A percentile compares a stretch with the other conserved stretches of the same genome.
phyloP scores from a whole-genome alignment of 805 yeast species.

The Jamesozyma jinghongensis region DNA sequence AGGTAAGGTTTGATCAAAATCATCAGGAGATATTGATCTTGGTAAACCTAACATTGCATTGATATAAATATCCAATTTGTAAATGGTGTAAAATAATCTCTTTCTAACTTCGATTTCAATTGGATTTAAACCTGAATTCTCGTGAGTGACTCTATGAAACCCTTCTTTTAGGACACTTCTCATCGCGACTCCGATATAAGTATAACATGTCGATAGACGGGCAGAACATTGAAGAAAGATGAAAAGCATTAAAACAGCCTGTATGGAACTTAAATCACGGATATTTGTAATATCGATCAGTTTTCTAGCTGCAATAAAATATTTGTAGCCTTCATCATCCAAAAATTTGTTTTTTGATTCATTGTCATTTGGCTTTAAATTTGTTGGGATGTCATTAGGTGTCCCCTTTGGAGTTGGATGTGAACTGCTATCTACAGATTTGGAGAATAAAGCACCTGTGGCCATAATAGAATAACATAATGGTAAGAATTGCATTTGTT shows the following conservation, averaged over 20 bases:
- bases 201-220: constrained; percentile 78
- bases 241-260: constrained; percentile 78
- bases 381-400: too few species aligned
- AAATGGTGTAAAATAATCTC: constrained; percentile 78
- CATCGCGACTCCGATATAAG: constrained; percentile 83
- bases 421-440: constrained; percentile 10
- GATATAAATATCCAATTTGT: constrained; percentile 84
- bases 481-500: constrained; percentile 74
- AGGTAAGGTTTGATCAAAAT: constrained; percentile 82
- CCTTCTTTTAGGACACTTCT: constrained; percentile 83
- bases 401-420: neutral
- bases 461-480: constrained; percentile 79
- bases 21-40: constrained; percentile 62
- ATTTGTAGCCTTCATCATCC: constrained; percentile 64
- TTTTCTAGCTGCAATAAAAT: constrained; percentile 78
- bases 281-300: constrained; percentile 82
- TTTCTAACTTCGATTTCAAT: constrained; percentile 80
- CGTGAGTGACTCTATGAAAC: constrained; percentile 62
- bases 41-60: constrained; percentile 87
- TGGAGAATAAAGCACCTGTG: constrained; percentile 69
- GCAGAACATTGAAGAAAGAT: constrained; percentile 81
- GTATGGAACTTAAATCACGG: constrained; percentile 72
- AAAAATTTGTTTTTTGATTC: constrained; percentile 24
- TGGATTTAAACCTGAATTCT: constrained; percentile 38
- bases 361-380: neutral